phyloP scores from a whole-genome alignment of 177 flowering plant species.

The Vitis hybrid region DNA sequence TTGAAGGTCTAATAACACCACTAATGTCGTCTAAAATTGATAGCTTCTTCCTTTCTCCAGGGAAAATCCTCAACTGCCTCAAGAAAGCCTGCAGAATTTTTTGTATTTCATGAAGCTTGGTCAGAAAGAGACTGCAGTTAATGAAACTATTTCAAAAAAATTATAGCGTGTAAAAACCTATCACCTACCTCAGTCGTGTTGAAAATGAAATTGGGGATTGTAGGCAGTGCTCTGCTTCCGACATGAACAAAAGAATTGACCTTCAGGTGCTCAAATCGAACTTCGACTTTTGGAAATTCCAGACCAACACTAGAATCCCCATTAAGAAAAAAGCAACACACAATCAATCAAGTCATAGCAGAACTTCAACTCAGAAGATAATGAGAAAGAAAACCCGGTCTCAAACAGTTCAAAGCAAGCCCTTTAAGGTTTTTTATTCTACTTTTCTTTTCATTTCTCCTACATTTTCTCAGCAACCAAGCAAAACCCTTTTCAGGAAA shows the following conservation, averaged over 20 bases:
- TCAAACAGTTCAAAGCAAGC: too few species aligned
- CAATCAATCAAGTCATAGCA: too few species aligned
- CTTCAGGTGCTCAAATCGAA: slow-evolving; percentile 71
- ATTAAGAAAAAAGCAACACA: neutral
- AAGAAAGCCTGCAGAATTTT: slow-evolving; percentile 59
- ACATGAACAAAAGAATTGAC: slow-evolving; percentile 78
- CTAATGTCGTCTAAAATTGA: slow-evolving; percentile 67
- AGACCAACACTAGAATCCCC: slow-evolving; percentile 68
- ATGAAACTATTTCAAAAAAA: neutral
- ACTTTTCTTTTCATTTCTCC: neutral
- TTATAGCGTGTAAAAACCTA: neutral
- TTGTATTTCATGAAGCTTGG: neutral
- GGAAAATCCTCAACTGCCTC: slow-evolving; percentile 60
- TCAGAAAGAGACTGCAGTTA: too few species aligned
- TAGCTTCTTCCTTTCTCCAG: slow-evolving; percentile 56
- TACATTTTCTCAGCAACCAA: neutral
- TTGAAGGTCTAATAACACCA: slow-evolving; percentile 88
- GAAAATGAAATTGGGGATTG: slow-evolving; percentile 86
- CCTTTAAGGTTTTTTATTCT: too few species aligned
- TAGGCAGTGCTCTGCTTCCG: slow-evolving; percentile 98
- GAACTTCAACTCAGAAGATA: neutral
- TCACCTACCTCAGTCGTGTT: slow-evolving; percentile 81
- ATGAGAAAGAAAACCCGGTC: neutral
- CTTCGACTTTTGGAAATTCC: slow-evolving; percentile 91
- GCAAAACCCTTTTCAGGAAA: neutral